These are phyloP conservation scores for Leptoxyphium fumago DNA, from an alignment of 2,329 filamentous ascomycete species.

Conservation along the genomic window DNA sequence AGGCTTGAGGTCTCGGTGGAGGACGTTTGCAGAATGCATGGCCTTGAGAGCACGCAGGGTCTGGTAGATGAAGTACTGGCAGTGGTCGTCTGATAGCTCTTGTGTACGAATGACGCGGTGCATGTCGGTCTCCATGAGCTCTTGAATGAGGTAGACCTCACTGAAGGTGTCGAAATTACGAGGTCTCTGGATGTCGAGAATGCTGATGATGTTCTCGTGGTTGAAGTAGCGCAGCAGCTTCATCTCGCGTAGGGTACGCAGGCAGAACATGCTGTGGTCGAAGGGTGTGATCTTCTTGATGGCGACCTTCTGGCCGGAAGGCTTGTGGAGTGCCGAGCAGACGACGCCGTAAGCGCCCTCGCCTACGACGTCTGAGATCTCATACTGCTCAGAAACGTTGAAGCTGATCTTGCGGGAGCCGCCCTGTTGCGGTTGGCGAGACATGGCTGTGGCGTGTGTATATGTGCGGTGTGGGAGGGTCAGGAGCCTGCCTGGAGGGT, in stretches of 20 bases:
- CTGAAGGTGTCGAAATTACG: slow-evolving; percentile 91
- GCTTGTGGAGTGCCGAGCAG: slow-evolving; percentile 95
- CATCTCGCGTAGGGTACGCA: slow-evolving; percentile 95
- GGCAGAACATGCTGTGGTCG: slow-evolving; percentile 81
- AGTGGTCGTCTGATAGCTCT: slow-evolving; percentile 96
- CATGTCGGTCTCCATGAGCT: slow-evolving; percentile 99
- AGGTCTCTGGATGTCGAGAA: slow-evolving; percentile 96
- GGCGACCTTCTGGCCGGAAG: slow-evolving; percentile 92
- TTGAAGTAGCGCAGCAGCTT: slow-evolving; percentile 98
- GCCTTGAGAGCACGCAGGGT: slow-evolving; percentile 94
- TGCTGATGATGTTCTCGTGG: slow-evolving; percentile 99
- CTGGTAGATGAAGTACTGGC: slow-evolving; percentile 99
- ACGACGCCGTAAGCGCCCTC: slow-evolving; percentile 98
- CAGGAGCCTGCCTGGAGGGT: neutral
- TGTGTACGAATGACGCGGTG: slow-evolving; percentile 97
- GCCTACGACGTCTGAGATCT: slow-evolving; percentile 98
- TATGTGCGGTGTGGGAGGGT: neutral
- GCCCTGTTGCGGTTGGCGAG: slow-evolving; percentile 21
- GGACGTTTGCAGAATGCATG: slow-evolving; percentile 97
- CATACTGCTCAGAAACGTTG: slow-evolving; percentile 98
- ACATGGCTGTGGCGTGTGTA: slow-evolving; percentile 7
- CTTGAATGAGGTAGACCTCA: slow-evolving; percentile 97
- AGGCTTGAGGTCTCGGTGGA: slow-evolving; percentile 93
- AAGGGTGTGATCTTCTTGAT: slow-evolving; percentile 99
- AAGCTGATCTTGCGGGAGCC: slow-evolving; percentile 89